A percentile compares a stretch with the other conserved stretches of the same genome.
These are phyloP conservation scores for Chaetoceros tenuissimus DNA, from an alignment of 108 stramenopile genomes.

Conservation along the genomic window DNA sequence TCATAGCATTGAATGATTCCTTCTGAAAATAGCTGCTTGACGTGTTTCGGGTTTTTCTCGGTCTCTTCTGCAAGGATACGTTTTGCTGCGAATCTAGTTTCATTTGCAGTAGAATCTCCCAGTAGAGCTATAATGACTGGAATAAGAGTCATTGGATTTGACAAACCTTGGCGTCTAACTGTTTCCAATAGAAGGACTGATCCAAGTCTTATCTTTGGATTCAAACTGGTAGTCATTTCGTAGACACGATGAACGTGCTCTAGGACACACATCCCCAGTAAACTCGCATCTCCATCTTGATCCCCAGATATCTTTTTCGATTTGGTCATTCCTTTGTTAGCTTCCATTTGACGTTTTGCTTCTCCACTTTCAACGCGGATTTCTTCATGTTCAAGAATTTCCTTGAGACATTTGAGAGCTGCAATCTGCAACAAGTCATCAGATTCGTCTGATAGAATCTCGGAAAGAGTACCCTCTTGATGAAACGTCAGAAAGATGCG, in stretches of 20 bases:
- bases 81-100: slow-evolving; percentile 59
- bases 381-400: slow-evolving; percentile 73
- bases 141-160: slow-evolving; percentile 83
- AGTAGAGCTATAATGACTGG: slow-evolving; percentile 79
- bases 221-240: slow-evolving; percentile 48
- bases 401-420: slow-evolving; percentile 64
- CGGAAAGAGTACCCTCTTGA: slow-evolving; percentile 48
- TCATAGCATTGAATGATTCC: slow-evolving; percentile 63
- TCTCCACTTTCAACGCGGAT: slow-evolving; percentile 69
- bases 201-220: slow-evolving; percentile 48
- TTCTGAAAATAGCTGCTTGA: slow-evolving; percentile 67
- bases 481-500: slow-evolving; percentile 64
- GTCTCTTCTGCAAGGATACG: slow-evolving; percentile 66
- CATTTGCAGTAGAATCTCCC: slow-evolving; percentile 69
- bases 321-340: slow-evolving; percentile 47
- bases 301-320: slow-evolving; percentile 79
- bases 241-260: slow-evolving; percentile 65
- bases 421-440: slow-evolving; percentile 51
- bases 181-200: slow-evolving; percentile 68
- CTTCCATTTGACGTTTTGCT: slow-evolving; percentile 67
- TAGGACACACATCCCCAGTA: slow-evolving; percentile 72
- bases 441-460: slow-evolving; percentile 41
- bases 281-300: slow-evolving; percentile 79
- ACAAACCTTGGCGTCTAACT: slow-evolving; percentile 82
- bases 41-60: slow-evolving; percentile 80